Evolutionary conservation across 768 basidiomycete species (phyloP).

Genomic region (Phylloporus sp.): DNA sequence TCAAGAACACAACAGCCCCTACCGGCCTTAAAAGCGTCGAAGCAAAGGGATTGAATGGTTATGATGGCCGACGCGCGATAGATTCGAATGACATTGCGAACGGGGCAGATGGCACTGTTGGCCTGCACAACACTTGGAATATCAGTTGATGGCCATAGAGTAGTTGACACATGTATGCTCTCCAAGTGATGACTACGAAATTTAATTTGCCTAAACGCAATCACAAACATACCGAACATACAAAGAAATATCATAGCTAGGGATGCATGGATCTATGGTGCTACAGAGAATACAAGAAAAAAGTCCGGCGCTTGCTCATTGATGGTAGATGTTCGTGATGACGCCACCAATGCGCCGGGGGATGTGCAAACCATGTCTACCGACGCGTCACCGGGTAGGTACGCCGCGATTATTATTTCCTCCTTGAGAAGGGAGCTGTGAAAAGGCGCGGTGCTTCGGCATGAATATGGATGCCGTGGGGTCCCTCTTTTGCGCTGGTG

Average conservation of each 20-base stretch:
- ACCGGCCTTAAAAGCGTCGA: slow-evolving; percentile 33
- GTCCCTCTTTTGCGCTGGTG: slow-evolving; percentile 50
- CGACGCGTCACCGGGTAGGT: slow-evolving; percentile 17
- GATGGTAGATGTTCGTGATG: slow-evolving; percentile 6
- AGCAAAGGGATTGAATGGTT: slow-evolving; percentile 27
- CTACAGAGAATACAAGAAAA: slow-evolving; percentile 15
- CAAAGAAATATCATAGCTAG: slow-evolving; percentile 4
- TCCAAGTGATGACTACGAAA: background rate
- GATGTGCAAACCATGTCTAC: background rate
- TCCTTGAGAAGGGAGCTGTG: slow-evolving; percentile 43
- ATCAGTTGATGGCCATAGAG: slow-evolving; percentile 22
- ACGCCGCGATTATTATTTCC: slow-evolving; percentile 17
- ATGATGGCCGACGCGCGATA: slow-evolving; percentile 19
- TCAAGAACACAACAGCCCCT: slow-evolving; percentile 47
- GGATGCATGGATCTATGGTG: slow-evolving; percentile 9
- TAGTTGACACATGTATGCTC: slow-evolving; percentile 1
- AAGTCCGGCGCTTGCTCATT: background rate
- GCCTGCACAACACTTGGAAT: slow-evolving; percentile 71
- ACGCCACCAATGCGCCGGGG: background rate
- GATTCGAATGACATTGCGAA: slow-evolving; percentile 45
- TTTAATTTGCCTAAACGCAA: background rate
- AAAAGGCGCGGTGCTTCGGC: slow-evolving; percentile 66
- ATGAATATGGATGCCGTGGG: slow-evolving; percentile 62
- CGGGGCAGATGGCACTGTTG: slow-evolving; percentile 71
- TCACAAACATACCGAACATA: slow-evolving; percentile 11